Conservation (phyloP, 805 yeast genomes). For the Wickerhamomyces mucosus region DNA sequence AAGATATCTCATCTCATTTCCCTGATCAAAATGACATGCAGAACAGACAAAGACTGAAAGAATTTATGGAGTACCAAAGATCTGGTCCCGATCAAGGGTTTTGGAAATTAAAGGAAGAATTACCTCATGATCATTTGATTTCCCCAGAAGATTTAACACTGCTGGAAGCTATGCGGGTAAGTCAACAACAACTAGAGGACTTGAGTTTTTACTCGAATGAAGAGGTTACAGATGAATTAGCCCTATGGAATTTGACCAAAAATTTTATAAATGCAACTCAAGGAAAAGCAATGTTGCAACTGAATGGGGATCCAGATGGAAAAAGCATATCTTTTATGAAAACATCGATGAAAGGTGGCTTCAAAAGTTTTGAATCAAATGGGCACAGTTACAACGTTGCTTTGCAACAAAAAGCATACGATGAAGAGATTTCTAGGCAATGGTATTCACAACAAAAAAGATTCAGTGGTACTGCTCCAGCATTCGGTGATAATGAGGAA, state of each 20-base stretch:
- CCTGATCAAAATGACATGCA: slow-evolving; percentile 98
- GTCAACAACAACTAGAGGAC: slow-evolving; percentile 85
- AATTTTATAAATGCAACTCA: slow-evolving; percentile 91
- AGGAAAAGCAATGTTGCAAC: slow-evolving; percentile 92
- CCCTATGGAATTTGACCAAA: slow-evolving; percentile 91
- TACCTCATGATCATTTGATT: slow-evolving; percentile 74
- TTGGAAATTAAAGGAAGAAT: slow-evolving; percentile 78
- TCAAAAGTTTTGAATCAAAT: slow-evolving; percentile 37
- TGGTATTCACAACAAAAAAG: slow-evolving; percentile 80
- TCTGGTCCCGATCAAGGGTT: slow-evolving; percentile 89
- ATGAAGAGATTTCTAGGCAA: slow-evolving; percentile 77
- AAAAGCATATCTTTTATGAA: slow-evolving; percentile 80
- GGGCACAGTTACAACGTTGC: slow-evolving; percentile 77
- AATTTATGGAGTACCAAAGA: slow-evolving; percentile 95
- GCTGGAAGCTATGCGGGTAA: slow-evolving; percentile 86
- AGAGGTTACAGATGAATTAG: slow-evolving; percentile 67
- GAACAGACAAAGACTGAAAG: slow-evolving; percentile 88
- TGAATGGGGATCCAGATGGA: slow-evolving; percentile 92
- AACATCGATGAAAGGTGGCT: slow-evolving; percentile 94
- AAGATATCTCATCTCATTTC: slow-evolving; percentile 83
- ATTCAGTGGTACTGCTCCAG: slow-evolving; percentile 26
- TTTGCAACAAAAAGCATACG: slow-evolving; percentile 82
- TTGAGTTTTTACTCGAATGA: slow-evolving; percentile 46
- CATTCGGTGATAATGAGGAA: slow-evolving; percentile 20
- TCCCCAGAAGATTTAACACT: slow-evolving; percentile 86